Evolutionary conservation across 2,329 filamentous ascomycete species (phyloP).

Genomic region (Domatiomyces catenatus): DNA sequence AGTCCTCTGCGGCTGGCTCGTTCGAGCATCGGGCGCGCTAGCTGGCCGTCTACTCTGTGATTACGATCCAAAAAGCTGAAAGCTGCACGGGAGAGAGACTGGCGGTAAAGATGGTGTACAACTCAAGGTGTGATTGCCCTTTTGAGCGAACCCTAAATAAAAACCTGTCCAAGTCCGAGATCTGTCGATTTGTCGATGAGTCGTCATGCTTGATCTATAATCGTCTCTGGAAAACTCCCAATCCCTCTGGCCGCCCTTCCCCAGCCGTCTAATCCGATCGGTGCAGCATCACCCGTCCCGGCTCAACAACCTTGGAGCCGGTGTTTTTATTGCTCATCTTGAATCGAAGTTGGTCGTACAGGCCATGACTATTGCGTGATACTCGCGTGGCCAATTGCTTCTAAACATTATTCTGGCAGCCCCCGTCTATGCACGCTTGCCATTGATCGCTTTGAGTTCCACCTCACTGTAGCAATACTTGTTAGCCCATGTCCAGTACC

Average conservation of each 20-base stretch:
- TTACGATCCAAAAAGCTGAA: neutral
- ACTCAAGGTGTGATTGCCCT: neutral
- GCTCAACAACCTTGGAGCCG: neutral
- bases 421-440: slow-evolving; percentile 9
- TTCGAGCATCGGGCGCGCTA: neutral
- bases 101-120: neutral
- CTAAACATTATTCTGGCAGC: neutral
- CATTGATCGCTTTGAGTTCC: slow-evolving; percentile 49
- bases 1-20: neutral
- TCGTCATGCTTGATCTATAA: neutral
- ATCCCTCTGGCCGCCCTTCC: too few species aligned
- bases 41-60: neutral
- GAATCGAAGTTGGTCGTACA: neutral
- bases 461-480: slow-evolving; percentile 40
- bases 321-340: neutral
- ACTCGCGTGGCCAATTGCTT: neutral
- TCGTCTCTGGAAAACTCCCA: neutral
- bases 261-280: neutral
- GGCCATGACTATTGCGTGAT: neutral
- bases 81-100: neutral
- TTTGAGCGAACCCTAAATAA: neutral
- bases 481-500: slow-evolving; percentile 1
- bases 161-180: neutral
- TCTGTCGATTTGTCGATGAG: neutral
- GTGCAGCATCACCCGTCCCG: neutral